These are phyloP conservation scores for Neonectria coccinea DNA, from an alignment of 2,329 filamentous ascomycete genomes.

Conservation along the genomic window DNA sequence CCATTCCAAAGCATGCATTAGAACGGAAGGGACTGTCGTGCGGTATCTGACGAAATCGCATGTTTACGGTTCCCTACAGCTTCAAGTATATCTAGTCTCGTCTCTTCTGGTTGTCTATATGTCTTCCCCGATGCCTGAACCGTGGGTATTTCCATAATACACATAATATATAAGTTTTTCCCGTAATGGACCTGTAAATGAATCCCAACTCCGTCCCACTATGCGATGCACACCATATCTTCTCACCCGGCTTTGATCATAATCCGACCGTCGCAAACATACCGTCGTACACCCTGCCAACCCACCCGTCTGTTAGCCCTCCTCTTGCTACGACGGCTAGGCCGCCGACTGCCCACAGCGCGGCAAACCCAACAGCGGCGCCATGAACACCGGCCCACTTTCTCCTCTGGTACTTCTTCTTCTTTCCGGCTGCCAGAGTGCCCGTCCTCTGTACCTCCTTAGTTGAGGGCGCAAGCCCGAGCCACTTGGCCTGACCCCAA, in stretches of 20 bases:
- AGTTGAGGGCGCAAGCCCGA: conserved; percentile 71
- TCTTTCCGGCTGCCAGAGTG: conserved; percentile 60
- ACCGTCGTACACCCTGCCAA: conserved; percentile 82
- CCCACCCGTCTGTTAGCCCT: conserved; percentile 79
- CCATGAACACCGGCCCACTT: conserved; percentile 80
- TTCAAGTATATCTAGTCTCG: background rate
- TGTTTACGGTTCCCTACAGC: background rate
- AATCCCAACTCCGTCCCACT: conserved; percentile 40
- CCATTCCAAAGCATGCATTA: background rate
- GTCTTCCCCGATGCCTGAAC: conserved; percentile 22
- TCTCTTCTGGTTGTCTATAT: background rate
- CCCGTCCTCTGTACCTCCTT: conserved; percentile 59
- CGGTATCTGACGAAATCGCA: background rate
- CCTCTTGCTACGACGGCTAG: conserved; percentile 81
- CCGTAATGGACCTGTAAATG: conserved; percentile 32
- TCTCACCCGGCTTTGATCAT: conserved; percentile 30
- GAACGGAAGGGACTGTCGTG: background rate
- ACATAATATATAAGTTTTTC: conserved; percentile 30
- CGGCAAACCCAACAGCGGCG: conserved; percentile 66
- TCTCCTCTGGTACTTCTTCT: conserved; percentile 67
- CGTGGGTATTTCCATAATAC: conserved; percentile 42
- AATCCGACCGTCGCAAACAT: conserved; percentile 58
- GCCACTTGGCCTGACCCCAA: conserved; percentile 88
- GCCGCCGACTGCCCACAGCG: conserved; percentile 84
- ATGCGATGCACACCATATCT: conserved; percentile 22